Evolutionary conservation across 208 protist species (phyloP).

Genomic region (Balamuthia mandrillaris): DNA sequence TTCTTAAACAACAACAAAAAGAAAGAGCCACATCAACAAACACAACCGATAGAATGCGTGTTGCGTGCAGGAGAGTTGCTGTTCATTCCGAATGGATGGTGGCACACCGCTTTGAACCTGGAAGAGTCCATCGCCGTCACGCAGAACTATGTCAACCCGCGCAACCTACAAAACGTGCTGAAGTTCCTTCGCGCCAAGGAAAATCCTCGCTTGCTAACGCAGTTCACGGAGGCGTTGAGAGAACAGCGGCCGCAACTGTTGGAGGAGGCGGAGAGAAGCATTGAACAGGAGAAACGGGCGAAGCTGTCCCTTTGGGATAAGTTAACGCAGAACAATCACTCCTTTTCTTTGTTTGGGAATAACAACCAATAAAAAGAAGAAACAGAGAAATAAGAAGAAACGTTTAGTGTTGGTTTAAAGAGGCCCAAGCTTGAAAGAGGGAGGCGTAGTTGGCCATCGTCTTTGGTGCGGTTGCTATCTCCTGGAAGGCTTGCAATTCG

Average conservation of each 20-base stretch:
- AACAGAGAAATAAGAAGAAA: no score
- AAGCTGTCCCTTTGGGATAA: no score
- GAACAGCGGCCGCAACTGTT: not conserved
- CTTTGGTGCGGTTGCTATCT: no score
- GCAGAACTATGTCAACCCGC: constrained; percentile 52
- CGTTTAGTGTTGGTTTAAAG: no score
- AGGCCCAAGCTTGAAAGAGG: no score
- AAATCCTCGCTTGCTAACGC: not conserved
- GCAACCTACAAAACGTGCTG: constrained; percentile 43
- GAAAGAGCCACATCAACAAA: not conserved
- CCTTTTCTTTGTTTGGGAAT: no score
- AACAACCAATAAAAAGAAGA: no score
- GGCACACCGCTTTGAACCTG: constrained; percentile 21
- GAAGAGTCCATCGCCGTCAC: constrained; percentile 55
- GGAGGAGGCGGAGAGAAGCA: not conserved
- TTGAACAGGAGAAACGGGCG: no score
- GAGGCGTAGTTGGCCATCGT: no score
- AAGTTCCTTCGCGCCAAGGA: not conserved
- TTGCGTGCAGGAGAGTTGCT: not conserved
- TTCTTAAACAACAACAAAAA: no score
- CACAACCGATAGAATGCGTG: not conserved
- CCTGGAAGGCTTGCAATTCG: no score
- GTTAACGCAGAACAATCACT: no score
- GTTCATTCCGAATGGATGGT: not conserved
- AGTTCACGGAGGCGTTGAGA: not conserved